Percentiles rank a stretch among this genome's conserved stretches.
Conservation (phyloP, 106 monocot species). For the Acorus gramineus region DNA sequence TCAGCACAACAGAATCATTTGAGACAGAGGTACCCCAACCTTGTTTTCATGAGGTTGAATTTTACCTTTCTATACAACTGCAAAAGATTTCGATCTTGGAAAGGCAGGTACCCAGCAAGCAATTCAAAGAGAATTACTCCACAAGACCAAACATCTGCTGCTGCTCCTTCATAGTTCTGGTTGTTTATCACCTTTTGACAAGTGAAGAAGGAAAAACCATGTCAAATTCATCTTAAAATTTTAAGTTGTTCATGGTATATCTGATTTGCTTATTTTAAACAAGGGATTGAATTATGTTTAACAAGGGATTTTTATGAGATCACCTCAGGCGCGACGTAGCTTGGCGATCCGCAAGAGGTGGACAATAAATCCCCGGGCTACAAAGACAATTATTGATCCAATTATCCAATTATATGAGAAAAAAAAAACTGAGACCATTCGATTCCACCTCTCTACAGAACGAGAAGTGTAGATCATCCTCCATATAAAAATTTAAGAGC, state of each 20-base stretch:
- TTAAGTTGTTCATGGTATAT: no score
- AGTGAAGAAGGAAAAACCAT: neutral
- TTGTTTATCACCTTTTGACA: conserved; percentile 41
- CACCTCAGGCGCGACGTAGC: conserved; percentile 83
- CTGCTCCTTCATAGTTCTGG: conserved; percentile 46
- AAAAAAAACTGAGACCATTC: no score
- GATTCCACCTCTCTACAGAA: no score
- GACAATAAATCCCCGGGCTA: conserved; percentile 44
- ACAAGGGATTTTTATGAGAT: neutral
- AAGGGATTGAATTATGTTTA: no score
- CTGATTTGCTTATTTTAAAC: no score
- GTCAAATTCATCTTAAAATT: no score
- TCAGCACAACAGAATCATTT: neutral
- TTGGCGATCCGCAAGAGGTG: conserved; percentile 73
- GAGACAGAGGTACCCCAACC: no score
- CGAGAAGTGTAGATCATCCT: neutral
- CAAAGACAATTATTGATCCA: neutral
- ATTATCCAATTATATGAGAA: neutral
- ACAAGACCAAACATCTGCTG: conserved; percentile 63
- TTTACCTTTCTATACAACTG: conserved; percentile 61
- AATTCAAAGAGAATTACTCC: conserved; percentile 65
- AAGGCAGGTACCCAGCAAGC: conserved; percentile 51
- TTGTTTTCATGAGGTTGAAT: neutral
- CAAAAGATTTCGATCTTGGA: conserved; percentile 35
- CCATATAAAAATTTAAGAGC: neutral